phyloP scores from a whole-genome alignment of 164 flowering plant genomes.

The Magnolia officinalis region DNA sequence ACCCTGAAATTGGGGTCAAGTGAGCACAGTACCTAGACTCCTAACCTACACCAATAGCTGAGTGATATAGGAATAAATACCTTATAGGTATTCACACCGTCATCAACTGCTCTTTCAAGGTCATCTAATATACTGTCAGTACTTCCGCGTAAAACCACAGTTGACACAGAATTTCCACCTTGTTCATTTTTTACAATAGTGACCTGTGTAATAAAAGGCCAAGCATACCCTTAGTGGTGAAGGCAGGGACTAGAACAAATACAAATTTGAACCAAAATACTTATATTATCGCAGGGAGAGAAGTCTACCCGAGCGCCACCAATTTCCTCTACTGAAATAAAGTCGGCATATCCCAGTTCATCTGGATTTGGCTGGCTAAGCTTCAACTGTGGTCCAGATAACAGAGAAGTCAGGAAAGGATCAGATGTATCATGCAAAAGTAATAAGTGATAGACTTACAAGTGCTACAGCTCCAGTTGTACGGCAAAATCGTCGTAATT shows the following conservation, averaged over 20 bases:
- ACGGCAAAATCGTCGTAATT: conserved; percentile 86
- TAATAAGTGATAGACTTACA: conserved; percentile 22
- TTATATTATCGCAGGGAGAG: neutral
- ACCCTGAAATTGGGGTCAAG: too few relatives aligned
- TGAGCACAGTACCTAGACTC: too few relatives aligned
- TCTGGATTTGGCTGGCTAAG: conserved; percentile 80
- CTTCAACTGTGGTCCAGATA: conserved; percentile 58
- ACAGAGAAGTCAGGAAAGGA: conserved; percentile 3
- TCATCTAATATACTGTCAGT: conserved; percentile 98
- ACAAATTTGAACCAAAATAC: neutral
- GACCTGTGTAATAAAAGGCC: conserved; percentile 38
- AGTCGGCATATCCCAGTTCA: conserved; percentile 88
- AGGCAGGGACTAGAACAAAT: neutral
- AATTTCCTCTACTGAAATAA: conserved; percentile 88
- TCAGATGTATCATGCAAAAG: neutral
- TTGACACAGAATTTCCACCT: conserved; percentile 85
- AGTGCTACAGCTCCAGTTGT: conserved; percentile 87
- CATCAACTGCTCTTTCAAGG: conserved; percentile 98
- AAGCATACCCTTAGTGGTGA: neutral
- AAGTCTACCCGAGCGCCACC: conserved; percentile 76
- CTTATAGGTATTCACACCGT: conserved; percentile 96
- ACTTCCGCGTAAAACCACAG: conserved; percentile 89
- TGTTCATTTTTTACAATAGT: conserved; percentile 88
- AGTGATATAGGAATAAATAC: conserved; percentile 24
- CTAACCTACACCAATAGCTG: too few relatives aligned